Evolutionary conservation across 768 basidiomycete species (phyloP), one percentile per base, ranked within the genome.

Genomic region (Tricholoma sp.): DNA sequence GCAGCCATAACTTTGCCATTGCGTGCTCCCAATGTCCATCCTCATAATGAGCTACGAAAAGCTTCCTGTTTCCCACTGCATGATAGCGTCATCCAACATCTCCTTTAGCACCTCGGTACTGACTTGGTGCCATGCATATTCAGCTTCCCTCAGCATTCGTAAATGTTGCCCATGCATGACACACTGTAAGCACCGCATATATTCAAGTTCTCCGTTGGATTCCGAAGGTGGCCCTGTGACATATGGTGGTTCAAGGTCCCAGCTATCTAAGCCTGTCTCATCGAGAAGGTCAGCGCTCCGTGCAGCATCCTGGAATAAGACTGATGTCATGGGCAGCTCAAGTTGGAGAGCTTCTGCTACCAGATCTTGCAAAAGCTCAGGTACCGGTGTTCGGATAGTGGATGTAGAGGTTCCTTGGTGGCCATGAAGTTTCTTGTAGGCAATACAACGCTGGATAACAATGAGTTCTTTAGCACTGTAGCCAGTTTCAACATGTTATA

Each of bases 81-180:
- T 47, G 46, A 47, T 47, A n/a, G 46, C 18, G 12, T 47, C 24
- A 47, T 47, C 46, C 46, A 47, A 47, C 46, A 47, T 47, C 46
- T 47, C 46, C 24, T 14, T 47, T 47, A 47, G 46, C 22, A 24
- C 46, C 24, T 47, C 12, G 16, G 46, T 47, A 47, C 46, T 47
- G 46, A 47, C 46, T 47, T 47, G 46, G 22, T 11, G 5, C 46
- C 46, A 47, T 47, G 3, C 24, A 47, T n/a, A 27, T 47, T 47
- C 46, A 47, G 46, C 46, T 47, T 52, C 52, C 21, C 52, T 52
- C 52, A 39, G 21, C 52, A 52, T 52, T 39, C 16, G 52, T 52
- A 39, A 35, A 52, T 22, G 39, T 39, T 34, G 14, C 52, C 52
- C 35, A 12, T 52, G 52, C 52, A 52, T 52, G 35, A 52, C 52